Evolutionary conservation across 2,329 filamentous ascomycete species (phyloP), one percentile per base, ranked within the genome.

Genomic region (Colletotrichum truncatum): DNA sequence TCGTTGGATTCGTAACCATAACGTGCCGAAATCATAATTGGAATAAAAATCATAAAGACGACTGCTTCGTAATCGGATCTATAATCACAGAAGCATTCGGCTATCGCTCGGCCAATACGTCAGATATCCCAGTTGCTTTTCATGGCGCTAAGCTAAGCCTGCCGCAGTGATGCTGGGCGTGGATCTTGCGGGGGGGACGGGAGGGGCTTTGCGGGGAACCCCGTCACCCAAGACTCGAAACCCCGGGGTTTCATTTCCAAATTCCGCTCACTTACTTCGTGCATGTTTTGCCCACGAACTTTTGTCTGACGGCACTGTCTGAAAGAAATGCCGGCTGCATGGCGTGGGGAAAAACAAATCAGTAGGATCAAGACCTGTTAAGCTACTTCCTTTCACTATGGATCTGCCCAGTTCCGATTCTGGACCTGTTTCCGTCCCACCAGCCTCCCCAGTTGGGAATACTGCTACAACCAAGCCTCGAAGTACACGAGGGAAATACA

Each of bases 401-500:
- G 55, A 41, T 26, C 57, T 45, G 34, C 32, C 46, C 8, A 43
- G 26, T 60, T 61, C 55, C 46, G 43, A 34, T 41, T 34, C 36
- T 4, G 60, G 25, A 9, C 60, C 54, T 26, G 16, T 14, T 26
- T 16, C 48, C 32, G 36, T 16, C 4, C 61, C 55, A 38, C 39
- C 55, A 18, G 18, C 11, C 11, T 18, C 56, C 34, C 43, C 30
- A 36, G 26, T 8, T 32, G 46, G 32, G 25, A 32, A 34, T 49
- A 25, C 41, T 4, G 12, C 39, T 14, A 41, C 26, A 16, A 41
- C 62, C 30, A 65, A 55, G 41, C 26, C 56, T n/a, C 46, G 56
- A 14, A 41, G 25, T 3, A 61, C 62, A 6, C 48, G 62, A 14
- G 62, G 62, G 21, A 65, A 65, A 23, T 65, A 65, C 41, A 62